Evolutionary conservation across 495 filamentous ascomycete genomes (phyloP).

Genomic region (Letharia lupina): DNA sequence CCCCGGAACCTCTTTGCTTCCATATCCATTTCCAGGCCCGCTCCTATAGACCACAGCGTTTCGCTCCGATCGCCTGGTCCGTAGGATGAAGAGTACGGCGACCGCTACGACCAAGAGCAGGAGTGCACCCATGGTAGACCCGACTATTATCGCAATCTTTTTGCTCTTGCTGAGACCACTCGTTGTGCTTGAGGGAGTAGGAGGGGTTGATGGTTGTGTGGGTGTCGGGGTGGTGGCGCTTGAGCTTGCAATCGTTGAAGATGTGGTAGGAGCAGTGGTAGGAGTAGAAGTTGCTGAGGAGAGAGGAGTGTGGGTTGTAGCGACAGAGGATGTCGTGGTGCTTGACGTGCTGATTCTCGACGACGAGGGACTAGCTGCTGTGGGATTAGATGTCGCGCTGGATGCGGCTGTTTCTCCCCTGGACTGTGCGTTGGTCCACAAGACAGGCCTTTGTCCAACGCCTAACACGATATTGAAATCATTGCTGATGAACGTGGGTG

Average conservation of each 20-base stretch:
- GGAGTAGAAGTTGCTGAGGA: background rate
- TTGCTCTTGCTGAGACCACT: slow-evolving; percentile 2
- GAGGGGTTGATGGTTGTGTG: background rate
- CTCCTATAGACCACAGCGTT: background rate
- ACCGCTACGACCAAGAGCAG: background rate
- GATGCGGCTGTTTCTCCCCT: background rate
- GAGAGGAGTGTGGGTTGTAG: background rate
- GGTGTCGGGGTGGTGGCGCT: background rate
- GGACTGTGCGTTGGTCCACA: background rate
- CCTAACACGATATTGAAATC: background rate
- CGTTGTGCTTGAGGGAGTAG: background rate
- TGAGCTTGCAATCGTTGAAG: background rate
- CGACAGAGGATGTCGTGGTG: background rate
- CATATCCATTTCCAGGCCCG: background rate
- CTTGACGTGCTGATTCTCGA: background rate
- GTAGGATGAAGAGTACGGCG: background rate
- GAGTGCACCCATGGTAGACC: background rate
- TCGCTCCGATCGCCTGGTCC: background rate
- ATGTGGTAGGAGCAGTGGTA: background rate
- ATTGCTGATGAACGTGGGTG: slow-evolving; percentile 1
- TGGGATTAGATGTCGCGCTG: background rate
- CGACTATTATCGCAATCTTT: background rate
- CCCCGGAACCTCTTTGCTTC: background rate
- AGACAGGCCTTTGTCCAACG: background rate
- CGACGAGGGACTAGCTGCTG: background rate